phyloP scores from a whole-genome alignment of 768 basidiomycete genomes.

The Amanita thiersii region DNA sequence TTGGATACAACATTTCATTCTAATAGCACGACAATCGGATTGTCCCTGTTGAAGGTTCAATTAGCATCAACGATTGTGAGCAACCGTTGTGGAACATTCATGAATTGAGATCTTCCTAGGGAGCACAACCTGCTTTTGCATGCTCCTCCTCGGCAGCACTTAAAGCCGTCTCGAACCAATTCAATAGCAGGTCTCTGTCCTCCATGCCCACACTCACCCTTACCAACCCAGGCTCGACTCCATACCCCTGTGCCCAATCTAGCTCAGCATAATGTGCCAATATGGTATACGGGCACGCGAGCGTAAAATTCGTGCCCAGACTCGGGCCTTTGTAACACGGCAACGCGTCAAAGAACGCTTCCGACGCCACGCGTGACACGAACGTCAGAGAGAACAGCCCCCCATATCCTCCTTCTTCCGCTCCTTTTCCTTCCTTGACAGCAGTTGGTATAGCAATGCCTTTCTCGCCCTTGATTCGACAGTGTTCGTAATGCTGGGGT shows the following conservation, averaged over 20 bases:
- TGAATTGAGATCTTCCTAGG: background rate
- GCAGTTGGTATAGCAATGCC: constrained; percentile 12
- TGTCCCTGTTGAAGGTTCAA: too few relatives aligned
- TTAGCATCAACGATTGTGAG: too few relatives aligned
- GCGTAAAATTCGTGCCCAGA: constrained; percentile 92
- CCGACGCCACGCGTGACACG: constrained; percentile 54
- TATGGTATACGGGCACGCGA: constrained; percentile 90
- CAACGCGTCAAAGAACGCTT: constrained; percentile 80
- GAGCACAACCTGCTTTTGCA: background rate
- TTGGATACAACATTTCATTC: too few relatives aligned
- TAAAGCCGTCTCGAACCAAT: constrained; percentile 57
- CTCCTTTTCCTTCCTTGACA: constrained; percentile 15
- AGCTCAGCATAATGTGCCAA: constrained; percentile 86
- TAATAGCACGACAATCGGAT: too few relatives aligned
- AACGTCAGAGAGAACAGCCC: constrained; percentile 88
- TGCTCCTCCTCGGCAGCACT: constrained; percentile 55
- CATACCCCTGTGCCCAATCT: constrained; percentile 85
- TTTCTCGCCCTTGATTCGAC: constrained; percentile 39
- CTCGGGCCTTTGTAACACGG: constrained; percentile 85
- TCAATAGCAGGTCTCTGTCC: constrained; percentile 45
- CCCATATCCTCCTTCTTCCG: constrained; percentile 55
- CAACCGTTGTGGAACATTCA: too few relatives aligned
- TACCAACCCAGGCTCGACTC: constrained; percentile 78
- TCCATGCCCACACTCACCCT: constrained; percentile 92
- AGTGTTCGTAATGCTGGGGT: constrained; percentile 59